Base-by-base conservation (phyloP, 768 basidiomycete genomes). In the Lactifluus rugatus region DNA sequence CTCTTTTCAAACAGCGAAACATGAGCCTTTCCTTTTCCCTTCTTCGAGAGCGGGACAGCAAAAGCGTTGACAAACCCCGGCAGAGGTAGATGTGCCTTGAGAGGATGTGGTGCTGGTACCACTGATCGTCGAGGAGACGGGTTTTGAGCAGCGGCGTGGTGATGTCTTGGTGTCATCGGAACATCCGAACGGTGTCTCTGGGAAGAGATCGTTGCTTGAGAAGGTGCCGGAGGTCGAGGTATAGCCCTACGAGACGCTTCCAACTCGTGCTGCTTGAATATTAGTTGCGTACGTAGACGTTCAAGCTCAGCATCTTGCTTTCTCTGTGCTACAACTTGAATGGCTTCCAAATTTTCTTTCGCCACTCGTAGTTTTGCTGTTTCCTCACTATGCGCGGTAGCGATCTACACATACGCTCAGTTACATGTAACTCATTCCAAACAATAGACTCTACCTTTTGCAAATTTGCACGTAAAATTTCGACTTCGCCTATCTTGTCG, bases 11-110 rank as follows among this genome's bases (percentile, higher is more conserved):
- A 34, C n/a, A 28, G 25, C n/a, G 50, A 51, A 31, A 39, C 16
- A 17, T 31, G 34, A 31, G 19, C 50, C 26, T 52, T 54, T 25
- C 50, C 63, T 44, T 59, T 59, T 19, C 17, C 28, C 42, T 56
- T 48, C n/a, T 51, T 51, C 26, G 32, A 44, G 4, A 42, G 36
- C 8, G 57, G 32, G 2, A 51, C 9, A 17, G 23, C 46, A 36
- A 64, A 64, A 2, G 50, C 46, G n/a, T 64, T 64, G 13, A 62
- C 57, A 37, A 64, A 64, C 7, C 63, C 63, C 6, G 61, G 57
- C n/a, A 42, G 57, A 3, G 17, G 31, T 17, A 44, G 47, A 11
- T 16, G 42, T 39, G 26, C n/a, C 54, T 58, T 62, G 14, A 54
- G 16, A n/a, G 26, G 17, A 19, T 41, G 46, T 23, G 42, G 16